Conservation (phyloP, 306 rosid species). For the Prunus salicina region DNA sequence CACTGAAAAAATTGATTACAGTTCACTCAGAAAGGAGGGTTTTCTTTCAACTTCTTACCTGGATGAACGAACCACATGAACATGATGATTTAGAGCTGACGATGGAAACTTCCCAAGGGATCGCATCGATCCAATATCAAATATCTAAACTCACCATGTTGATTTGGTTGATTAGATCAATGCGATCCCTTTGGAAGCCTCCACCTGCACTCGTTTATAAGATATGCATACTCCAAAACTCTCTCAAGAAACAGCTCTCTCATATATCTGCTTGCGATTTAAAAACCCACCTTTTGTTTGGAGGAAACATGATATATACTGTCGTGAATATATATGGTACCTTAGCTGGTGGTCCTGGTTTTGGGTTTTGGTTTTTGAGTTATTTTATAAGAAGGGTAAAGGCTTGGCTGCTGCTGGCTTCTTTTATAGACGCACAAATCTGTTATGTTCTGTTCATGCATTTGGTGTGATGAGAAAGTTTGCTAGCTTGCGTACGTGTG, state of each 20-base stretch:
- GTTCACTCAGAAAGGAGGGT: neutral
- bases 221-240: neutral
- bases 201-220: constrained; percentile 46
- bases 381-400: constrained; percentile 26
- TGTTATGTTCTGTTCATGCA: constrained; percentile 27
- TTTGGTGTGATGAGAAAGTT: constrained; percentile 33
- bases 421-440: neutral
- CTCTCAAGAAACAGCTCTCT: neutral
- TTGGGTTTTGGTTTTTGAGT: constrained; percentile 21
- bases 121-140: constrained; percentile 60
- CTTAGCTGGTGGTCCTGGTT: constrained; percentile 19
- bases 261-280: too few species aligned
- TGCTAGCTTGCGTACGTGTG: neutral
- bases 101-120: constrained; percentile 71
- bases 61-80: neutral
- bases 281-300: too few species aligned
- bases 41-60: neutral
- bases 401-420: constrained; percentile 10
- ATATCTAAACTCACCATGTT: neutral
- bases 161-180: constrained; percentile 47
- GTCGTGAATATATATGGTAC: neutral
- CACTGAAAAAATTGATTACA: too few species aligned
- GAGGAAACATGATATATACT: too few species aligned
- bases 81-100: constrained; percentile 17
- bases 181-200: constrained; percentile 94